Conservation (phyloP, 768 basidiomycete genomes). For the Strobilomyces echinocephalus region DNA sequence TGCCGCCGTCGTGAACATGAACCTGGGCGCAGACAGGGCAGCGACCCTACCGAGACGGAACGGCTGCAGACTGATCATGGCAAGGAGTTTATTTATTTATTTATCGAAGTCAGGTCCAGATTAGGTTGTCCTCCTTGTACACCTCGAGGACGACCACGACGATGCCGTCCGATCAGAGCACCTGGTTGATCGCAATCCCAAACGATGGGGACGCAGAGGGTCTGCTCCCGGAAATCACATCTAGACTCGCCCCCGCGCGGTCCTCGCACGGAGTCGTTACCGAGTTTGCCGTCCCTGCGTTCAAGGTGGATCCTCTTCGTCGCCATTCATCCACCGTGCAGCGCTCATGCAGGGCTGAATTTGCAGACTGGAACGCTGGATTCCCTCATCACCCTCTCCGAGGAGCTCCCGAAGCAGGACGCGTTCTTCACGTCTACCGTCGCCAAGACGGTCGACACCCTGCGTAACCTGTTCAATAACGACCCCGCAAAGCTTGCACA, state of each 20-base stretch:
- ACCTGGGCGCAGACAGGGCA: conserved; percentile 14
- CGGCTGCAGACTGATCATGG: neutral
- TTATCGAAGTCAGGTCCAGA: conserved; percentile 14
- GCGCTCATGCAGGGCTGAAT: conserved; percentile 7
- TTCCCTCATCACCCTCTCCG: conserved; percentile 80
- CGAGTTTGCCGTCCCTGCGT: conserved; percentile 71
- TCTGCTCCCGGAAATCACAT: conserved; percentile 56
- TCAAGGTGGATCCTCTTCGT: conserved; percentile 65
- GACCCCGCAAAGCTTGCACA: conserved; percentile 71
- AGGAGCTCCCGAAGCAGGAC: conserved; percentile 91
- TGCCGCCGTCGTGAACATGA: conserved; percentile 36
- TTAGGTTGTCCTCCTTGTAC: conserved; percentile 4
- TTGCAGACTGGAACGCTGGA: conserved; percentile 90
- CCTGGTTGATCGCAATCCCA: conserved; percentile 88
- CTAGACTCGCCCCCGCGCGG: conserved; percentile 60
- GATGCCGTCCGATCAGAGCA: conserved; percentile 96
- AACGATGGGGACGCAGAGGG: conserved; percentile 82
- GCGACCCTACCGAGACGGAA: conserved; percentile 9
- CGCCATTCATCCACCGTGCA: neutral
- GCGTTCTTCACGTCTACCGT: conserved; percentile 79
- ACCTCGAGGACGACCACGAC: conserved; percentile 5
- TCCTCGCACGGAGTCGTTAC: conserved; percentile 47
- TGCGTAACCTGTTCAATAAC: conserved; percentile 86
- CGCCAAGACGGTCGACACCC: conserved; percentile 90
- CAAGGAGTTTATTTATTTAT: conserved; percentile 13